These are phyloP conservation scores for Prosopis cineraria DNA, from an alignment of 306 rosid genomes.

Conservation along the genomic window DNA sequence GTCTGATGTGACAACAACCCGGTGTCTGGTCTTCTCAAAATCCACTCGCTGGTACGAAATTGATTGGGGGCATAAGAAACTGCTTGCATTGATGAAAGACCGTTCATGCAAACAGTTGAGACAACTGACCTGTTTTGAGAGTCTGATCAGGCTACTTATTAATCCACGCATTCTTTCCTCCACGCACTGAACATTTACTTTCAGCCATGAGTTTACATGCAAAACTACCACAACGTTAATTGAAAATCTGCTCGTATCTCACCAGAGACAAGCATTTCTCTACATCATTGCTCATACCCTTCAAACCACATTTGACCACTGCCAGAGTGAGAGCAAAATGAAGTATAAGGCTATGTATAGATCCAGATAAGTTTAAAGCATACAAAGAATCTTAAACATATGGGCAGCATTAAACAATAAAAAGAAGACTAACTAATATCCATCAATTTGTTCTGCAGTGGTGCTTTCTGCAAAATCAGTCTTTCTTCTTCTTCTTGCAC, in stretches of 20 bases:
- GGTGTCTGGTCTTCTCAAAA: conserved; percentile 76
- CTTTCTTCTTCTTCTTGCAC: conserved; percentile 97
- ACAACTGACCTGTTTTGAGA: conserved; percentile 83
- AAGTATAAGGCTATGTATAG: conserved; percentile 28
- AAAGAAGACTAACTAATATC: conserved; percentile 69
- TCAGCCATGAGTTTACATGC: conserved; percentile 32
- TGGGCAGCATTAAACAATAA: conserved; percentile 21
- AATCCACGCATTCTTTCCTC: conserved; percentile 94
- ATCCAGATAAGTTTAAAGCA: conserved; percentile 20
- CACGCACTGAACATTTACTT: conserved; percentile 70
- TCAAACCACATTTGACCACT: conserved; percentile 81
- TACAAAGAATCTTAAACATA: conserved; percentile 31
- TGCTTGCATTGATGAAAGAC: conserved; percentile 17
- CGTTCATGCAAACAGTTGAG: conserved; percentile 23
- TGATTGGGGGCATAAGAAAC: conserved; percentile 33
- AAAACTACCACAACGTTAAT: conserved; percentile 30
- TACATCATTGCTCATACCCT: conserved; percentile 68
- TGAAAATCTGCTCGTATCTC: conserved; percentile 43
- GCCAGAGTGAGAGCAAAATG: conserved; percentile 47
- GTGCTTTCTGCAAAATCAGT: conserved; percentile 73
- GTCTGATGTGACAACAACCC: conserved; percentile 68
- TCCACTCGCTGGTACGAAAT: conserved; percentile 69
- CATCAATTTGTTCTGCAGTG: conserved; percentile 72
- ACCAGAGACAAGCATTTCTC: conserved; percentile 96
- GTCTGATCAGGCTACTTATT: conserved; percentile 76